These are phyloP conservation scores for Bauhinia variegata DNA, from an alignment of 306 rosid genomes.

Conservation along the genomic window DNA sequence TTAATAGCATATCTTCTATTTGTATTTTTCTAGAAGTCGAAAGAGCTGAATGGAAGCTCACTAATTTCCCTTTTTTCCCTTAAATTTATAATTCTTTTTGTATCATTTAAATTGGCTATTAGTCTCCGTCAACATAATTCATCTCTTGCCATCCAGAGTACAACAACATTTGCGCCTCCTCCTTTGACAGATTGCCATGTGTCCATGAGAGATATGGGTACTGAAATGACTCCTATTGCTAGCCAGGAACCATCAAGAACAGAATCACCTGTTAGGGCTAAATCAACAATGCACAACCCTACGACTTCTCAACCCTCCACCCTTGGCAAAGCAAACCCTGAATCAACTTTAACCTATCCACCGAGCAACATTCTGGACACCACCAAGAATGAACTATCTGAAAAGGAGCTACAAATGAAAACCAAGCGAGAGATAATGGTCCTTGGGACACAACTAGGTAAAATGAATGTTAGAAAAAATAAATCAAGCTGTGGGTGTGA, in stretches of 20 bases:
- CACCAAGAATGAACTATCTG: constrained; percentile 62
- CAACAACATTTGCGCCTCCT: constrained; percentile 83
- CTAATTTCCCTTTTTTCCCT: too few relatives aligned
- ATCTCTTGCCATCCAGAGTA: constrained; percentile 67
- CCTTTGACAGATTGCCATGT: constrained; percentile 92
- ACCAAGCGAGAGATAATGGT: constrained; percentile 89
- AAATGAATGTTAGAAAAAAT: too few relatives aligned
- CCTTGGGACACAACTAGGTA: constrained; percentile 93
- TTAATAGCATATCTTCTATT: too few relatives aligned
- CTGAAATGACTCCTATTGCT: constrained; percentile 98
- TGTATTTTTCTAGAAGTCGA: too few relatives aligned
- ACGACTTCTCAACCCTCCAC: constrained; percentile 83
- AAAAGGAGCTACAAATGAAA: constrained; percentile 88
- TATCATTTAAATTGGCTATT: constrained; percentile 54
- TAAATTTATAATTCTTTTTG: neutral
- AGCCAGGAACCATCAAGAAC: constrained; percentile 98
- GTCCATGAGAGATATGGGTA: constrained; percentile 99
- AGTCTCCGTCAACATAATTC: constrained; percentile 81
- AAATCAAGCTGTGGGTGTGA: too few relatives aligned
- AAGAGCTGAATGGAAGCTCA: neutral
- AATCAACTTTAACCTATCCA: constrained; percentile 40
- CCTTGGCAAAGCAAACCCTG: constrained; percentile 61
- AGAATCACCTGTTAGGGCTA: constrained; percentile 92
- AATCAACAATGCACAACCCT: constrained; percentile 89
- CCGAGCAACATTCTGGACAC: constrained; percentile 42